Percentiles rank a stretch among this genome's conserved stretches.
phyloP scores from a whole-genome alignment of 495 filamentous ascomycete species.

The Parachaetomium inaequale region DNA sequence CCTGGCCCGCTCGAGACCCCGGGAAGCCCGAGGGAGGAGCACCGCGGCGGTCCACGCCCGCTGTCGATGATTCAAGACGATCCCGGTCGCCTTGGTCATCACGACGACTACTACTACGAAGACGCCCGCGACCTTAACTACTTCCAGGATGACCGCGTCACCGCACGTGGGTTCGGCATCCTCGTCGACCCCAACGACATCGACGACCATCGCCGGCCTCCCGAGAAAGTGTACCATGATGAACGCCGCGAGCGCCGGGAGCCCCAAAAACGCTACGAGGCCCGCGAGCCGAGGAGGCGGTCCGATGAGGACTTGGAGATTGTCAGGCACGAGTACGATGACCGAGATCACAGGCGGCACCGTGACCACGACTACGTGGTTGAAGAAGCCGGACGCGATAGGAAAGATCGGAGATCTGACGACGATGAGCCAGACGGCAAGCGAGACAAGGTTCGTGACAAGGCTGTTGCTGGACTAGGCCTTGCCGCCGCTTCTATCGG shows the following conservation, averaged over 20 bases:
- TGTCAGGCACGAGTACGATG: conserved; percentile 22
- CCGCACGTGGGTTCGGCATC: conserved; percentile 45
- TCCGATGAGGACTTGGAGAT: conserved; percentile 38
- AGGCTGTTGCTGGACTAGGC: conserved; percentile 35
- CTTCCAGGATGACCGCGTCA: conserved; percentile 40
- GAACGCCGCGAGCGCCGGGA: conserved; percentile 38
- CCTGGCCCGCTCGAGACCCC: conserved; percentile 29
- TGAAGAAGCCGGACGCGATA: conserved; percentile 24
- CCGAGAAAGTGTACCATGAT: conserved; percentile 32
- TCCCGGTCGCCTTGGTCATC: conserved; percentile 33
- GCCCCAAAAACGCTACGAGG: conserved; percentile 17
- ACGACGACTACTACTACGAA: conserved; percentile 45
- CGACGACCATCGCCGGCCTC: conserved; percentile 29
- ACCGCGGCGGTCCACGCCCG: conserved; percentile 38
- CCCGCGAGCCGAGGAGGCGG: conserved; percentile 34
- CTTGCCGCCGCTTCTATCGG: conserved; percentile 40
- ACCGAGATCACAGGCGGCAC: conserved; percentile 21
- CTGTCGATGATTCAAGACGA: conserved; percentile 48
- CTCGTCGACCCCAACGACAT: conserved; percentile 35
- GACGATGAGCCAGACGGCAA: conserved; percentile 33
- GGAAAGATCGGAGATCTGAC: conserved; percentile 20
- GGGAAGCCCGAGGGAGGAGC: conserved; percentile 33
- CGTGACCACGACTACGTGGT: conserved; percentile 26
- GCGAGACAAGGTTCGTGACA: conserved; percentile 34
- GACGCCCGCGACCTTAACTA: conserved; percentile 28